Evolutionary conservation across 2,329 filamentous ascomycete genomes (phyloP).

Genomic region (Cercospora janseana): DNA sequence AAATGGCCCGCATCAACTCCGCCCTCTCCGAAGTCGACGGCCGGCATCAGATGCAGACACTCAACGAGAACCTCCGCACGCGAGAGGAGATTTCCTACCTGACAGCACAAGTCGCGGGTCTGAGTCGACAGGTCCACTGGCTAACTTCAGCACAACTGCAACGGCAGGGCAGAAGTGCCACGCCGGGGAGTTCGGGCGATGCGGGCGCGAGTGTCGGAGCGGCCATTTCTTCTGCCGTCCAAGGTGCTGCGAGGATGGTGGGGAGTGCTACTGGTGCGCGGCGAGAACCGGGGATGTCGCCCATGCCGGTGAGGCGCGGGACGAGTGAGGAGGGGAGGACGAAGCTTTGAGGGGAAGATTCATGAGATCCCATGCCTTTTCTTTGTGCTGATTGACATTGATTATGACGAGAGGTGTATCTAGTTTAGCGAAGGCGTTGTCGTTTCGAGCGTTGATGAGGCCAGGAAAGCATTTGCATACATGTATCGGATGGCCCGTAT

Average conservation of each 20-base stretch:
- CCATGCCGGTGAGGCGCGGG: slow-evolving; percentile 30
- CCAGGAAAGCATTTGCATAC: not conserved
- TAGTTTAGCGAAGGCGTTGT: slow-evolving; percentile 2
- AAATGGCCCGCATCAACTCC: slow-evolving; percentile 55
- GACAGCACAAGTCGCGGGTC: slow-evolving; percentile 57
- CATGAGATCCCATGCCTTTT: too few species aligned
- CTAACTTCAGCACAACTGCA: slow-evolving; percentile 58
- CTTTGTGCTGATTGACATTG: not conserved
- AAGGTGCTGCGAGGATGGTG: slow-evolving; percentile 33
- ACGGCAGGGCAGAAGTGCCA: slow-evolving; percentile 31
- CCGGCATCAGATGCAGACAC: slow-evolving; percentile 60
- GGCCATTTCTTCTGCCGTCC: slow-evolving; percentile 33
- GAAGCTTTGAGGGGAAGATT: slow-evolving; percentile 34
- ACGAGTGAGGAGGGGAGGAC: slow-evolving; percentile 40
- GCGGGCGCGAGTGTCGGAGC: slow-evolving; percentile 30
- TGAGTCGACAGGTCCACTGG: slow-evolving; percentile 63
- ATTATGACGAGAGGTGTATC: too few species aligned
- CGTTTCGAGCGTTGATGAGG: not conserved
- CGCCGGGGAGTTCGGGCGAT: slow-evolving; percentile 18
- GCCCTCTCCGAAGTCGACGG: slow-evolving; percentile 60
- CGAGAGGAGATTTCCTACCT: slow-evolving; percentile 63
- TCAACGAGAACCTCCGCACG: slow-evolving; percentile 61
- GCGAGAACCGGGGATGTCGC: slow-evolving; percentile 16
- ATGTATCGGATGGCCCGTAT: too few species aligned
- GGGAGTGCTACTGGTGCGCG: slow-evolving; percentile 17